A percentile compares a stretch with the other conserved stretches of the same genome.
phyloP scores from a whole-genome alignment of 2,329 filamentous ascomycete species.

The Paraphaeosphaeria minitans region DNA sequence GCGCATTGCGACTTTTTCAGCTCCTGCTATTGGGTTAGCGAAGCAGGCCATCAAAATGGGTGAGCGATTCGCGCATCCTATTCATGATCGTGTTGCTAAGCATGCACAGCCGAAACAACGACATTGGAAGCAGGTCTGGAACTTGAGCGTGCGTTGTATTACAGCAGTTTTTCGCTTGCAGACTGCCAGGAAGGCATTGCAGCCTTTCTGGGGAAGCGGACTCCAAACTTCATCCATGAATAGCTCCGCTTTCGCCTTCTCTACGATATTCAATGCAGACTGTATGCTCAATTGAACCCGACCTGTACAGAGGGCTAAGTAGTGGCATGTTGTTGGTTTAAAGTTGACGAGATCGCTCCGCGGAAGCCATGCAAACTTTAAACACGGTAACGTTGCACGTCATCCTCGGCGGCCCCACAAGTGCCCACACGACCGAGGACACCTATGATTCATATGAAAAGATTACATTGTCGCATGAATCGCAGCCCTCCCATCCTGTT shows the following conservation, averaged over 20 bases:
- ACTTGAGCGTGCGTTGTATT: constrained; percentile 41
- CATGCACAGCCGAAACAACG: constrained; percentile 47
- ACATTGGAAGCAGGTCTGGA: constrained; percentile 50
- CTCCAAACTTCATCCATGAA: constrained; percentile 29
- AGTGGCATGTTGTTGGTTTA: neutral
- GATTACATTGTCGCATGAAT: neutral
- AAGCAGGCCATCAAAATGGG: constrained; percentile 53
- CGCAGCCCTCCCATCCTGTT: neutral
- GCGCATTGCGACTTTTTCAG: constrained; percentile 49
- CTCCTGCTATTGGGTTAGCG: constrained; percentile 49
- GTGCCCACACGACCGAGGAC: neutral
- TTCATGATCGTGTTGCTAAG: neutral
- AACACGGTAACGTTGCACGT: neutral
- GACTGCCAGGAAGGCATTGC: constrained; percentile 51
- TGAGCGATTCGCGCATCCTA: constrained; percentile 29
- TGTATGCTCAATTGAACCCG: neutral
- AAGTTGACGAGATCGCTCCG: neutral
- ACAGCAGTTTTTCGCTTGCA: constrained; percentile 43
- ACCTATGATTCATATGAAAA: neutral
- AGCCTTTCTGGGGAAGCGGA: constrained; percentile 51
- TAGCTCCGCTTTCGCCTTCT: neutral
- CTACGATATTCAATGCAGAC: neutral
- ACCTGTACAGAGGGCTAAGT: neutral
- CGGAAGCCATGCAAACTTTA: neutral
- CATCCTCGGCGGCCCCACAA: neutral